These are phyloP conservation scores for Aspergillus fructus DNA, from an alignment of 2,329 filamentous ascomycete genomes.

Conservation along the genomic window DNA sequence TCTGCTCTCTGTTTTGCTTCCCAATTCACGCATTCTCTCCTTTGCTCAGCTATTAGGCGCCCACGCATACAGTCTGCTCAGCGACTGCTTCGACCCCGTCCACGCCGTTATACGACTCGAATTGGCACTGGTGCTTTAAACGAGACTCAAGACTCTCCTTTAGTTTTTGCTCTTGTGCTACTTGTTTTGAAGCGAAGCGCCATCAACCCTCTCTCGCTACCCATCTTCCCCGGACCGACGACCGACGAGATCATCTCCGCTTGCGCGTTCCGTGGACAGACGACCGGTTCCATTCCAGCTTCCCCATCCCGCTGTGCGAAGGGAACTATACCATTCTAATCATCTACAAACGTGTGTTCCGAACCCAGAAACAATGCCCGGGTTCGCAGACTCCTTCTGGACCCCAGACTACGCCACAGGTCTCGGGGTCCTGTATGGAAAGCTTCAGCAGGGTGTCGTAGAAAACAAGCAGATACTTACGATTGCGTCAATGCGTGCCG, in stretches of 20 bases:
- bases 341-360: not conserved
- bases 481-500: conserved; percentile 88
- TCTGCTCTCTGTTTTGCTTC: conserved; percentile 2
- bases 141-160: conserved; percentile 14
- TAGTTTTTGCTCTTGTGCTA: not conserved
- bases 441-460: conserved; percentile 92
- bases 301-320: not conserved
- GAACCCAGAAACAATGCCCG: conserved; percentile 64
- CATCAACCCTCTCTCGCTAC: not conserved
- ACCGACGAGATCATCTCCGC: not conserved
- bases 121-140: conserved; percentile 8
- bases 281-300: not conserved
- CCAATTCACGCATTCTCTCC: not conserved
- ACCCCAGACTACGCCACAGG: conserved; percentile 96
- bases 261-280: conserved; percentile 3
- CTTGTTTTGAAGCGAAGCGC: not conserved
- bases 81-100: conserved; percentile 12
- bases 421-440: conserved; percentile 89
- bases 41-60: conserved; percentile 15
- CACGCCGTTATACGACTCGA: conserved; percentile 12
- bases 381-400: conserved; percentile 97
- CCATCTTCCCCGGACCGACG: conserved; percentile 1
- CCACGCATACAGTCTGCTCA: conserved; percentile 15
- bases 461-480: conserved; percentile 94
- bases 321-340: not conserved